Evolutionary conservation across 805 yeast genomes (phyloP).

Genomic region (Sugiyamaella americana): DNA sequence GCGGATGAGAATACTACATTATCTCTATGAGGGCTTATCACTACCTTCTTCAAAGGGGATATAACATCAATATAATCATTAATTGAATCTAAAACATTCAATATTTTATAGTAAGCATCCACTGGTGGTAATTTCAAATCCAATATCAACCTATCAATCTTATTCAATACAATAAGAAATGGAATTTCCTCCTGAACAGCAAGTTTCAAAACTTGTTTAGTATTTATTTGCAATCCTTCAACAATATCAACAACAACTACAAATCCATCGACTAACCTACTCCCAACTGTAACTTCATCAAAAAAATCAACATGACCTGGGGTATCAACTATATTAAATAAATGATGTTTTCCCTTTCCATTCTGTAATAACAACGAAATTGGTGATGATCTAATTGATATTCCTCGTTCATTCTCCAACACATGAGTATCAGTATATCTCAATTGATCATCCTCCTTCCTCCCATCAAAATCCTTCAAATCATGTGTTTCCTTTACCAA

Average conservation of each 20-base stretch:
- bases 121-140: constrained; percentile 71
- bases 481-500: constrained; percentile 62
- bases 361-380: constrained; percentile 55
- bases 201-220: constrained; percentile 44
- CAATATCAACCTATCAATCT: constrained; percentile 76
- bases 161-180: constrained; percentile 62
- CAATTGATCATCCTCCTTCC: constrained; percentile 40
- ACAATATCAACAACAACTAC: constrained; percentile 73
- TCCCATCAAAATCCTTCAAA: constrained; percentile 27
- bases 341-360: constrained; percentile 47
- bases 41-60: constrained; percentile 22
- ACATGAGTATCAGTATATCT: constrained; percentile 68
- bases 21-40: constrained; percentile 53
- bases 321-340: constrained; percentile 66
- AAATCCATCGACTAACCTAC: constrained; percentile 57
- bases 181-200: constrained; percentile 47
- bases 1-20: constrained; percentile 76
- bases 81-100: constrained; percentile 54
- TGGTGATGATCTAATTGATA: constrained; percentile 59
- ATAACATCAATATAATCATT: constrained; percentile 43
- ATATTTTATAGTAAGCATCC: constrained; percentile 67
- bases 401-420: constrained; percentile 63
- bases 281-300: constrained; percentile 62
- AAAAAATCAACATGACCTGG: constrained; percentile 89
- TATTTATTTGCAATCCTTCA: constrained; percentile 68